Base-by-base conservation (phyloP, 2,329 filamentous ascomycete species). In the Trichoderma semiorbis region DNA sequence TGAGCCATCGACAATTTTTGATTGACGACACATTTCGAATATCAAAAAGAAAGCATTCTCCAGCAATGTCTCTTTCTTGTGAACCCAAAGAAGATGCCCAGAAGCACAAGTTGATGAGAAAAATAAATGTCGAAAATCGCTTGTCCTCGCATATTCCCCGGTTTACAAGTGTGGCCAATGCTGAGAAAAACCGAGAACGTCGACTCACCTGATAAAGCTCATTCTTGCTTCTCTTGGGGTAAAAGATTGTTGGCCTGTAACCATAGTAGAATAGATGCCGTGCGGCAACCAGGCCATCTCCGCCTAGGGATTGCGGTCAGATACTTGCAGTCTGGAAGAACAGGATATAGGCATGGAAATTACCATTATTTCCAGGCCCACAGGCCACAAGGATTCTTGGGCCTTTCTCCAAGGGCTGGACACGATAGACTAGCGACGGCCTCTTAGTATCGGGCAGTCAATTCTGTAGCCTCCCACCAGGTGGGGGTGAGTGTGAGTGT, bases 211-310 rank as follows among this genome's bases (percentile, higher is more conserved):
- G 89, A 79, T 97, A 98, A 4, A 98, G 86, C 63, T 97, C 94
- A 75, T 94, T 95, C 79, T 95, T 96, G 80, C 91, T 91, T 70
- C 93, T 89, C 81, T 98, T 98, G 1, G 96, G 96, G 78, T 97
- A 98, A 84, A 96, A 98, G 58, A 99, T 86, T 10, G 90, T 92
- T 4, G 95, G 95, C 28, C 89, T 88, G 82, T 98, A 99, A 73
- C 96, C 95, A 80, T 97, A 98, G 79, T 97, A 93, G 79, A 89
- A 90, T 6, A 99, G 88, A 81, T 99, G 96, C 30, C 96, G 91
- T 68, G 96, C 96, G 62, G 95, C 95, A 32, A 99, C 96, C 3
- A 99, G 89, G 3, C 96, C 96, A 81, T 99, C 96, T 47, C 96
- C 96, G 74, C 96, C 93, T 95, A 68, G 36, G 57, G 87, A 88